Evolutionary conservation across 1,139 yeast species (phyloP), one percentile per base, ranked within the genome.

Genomic region (Yamadazyma aaseri): DNA sequence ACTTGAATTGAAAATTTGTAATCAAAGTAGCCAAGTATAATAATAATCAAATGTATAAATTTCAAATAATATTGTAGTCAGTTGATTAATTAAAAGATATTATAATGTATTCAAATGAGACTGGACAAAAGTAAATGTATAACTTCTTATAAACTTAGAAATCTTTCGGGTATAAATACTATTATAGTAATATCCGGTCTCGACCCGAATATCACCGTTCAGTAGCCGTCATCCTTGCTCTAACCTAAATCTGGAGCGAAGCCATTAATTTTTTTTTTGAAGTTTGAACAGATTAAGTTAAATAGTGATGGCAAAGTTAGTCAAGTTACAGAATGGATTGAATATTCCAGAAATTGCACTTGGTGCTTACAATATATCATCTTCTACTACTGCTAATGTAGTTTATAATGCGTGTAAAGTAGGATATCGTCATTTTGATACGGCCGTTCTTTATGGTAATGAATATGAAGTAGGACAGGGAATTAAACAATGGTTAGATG

Each of bases 381-480:
- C 28, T 6, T 30, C 45, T 2, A 45, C 46, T 17, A 58, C 65
- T 2, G 38, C 50, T 29, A 47, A 56, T 2, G 59, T 74, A 6
- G 74, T 73, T 3, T 66, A 65, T 43, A 63, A 65, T 26, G 81
- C 79, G 1, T 61, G 72, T 33, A 54, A 65, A 35, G 56, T 50
- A 8, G 84, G 84, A 0, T 78, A 75, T 52, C 58, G 68, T 27
- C 79, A 74, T 49, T 71, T 81, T 40, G 86, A 81, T 51, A 73
- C 82, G 11, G 87, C 86, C 3, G 68, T 63, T 3, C 51, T 71
- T 40, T 79, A 79, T 49, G 70, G 64, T 3, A 79, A 79, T 48
- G 85, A 79, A 49, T 46, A 42, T n/a, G 76, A 73, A 45, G 79
- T 76, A 18, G 81, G 81, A 9, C 54, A 63, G 27, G 86, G 81